Evolutionary conservation across 139 green algal genomes (phyloP).

Genomic region (Edaphochlamys debaryana): DNA sequence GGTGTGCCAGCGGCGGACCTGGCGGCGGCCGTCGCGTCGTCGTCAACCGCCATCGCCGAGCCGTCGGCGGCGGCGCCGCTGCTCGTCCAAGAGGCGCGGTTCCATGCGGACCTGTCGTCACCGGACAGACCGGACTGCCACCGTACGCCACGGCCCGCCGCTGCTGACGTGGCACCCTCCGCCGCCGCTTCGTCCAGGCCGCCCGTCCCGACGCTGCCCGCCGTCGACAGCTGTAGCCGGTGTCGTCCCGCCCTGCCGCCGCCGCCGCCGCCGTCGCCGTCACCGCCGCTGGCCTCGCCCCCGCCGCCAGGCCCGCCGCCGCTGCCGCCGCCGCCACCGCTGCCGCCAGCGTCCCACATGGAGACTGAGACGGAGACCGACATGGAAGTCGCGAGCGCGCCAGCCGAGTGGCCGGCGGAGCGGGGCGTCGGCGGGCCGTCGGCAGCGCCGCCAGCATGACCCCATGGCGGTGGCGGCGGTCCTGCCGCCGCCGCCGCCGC

Average conservation of each 20-base stretch:
- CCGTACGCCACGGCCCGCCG: neutral
- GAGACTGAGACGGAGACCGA: neutral
- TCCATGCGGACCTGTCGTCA: neutral
- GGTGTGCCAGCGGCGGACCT: neutral
- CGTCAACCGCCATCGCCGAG: conserved; percentile 3
- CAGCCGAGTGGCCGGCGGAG: neutral
- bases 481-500: neutral
- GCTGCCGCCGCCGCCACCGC: too few species aligned
- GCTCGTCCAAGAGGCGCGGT: neutral
- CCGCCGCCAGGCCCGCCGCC: too few species aligned
- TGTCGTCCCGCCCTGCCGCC: too few species aligned
- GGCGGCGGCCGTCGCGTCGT: neutral
- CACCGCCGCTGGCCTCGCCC: neutral
- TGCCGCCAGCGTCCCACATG: too few species aligned
- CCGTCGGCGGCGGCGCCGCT: neutral
- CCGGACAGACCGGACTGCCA: neutral
- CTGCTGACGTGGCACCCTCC: neutral
- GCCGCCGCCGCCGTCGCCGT: too few species aligned
- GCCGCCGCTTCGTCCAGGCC: neutral
- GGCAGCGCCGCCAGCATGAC: too few species aligned
- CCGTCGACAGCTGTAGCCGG: neutral
- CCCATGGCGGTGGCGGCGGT: neutral
- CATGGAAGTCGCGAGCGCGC: neutral
- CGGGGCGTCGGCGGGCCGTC: neutral
- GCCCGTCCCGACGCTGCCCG: neutral